Base-by-base conservation (phyloP, 768 basidiomycete species). In the Multifurca ochricompacta region DNA sequence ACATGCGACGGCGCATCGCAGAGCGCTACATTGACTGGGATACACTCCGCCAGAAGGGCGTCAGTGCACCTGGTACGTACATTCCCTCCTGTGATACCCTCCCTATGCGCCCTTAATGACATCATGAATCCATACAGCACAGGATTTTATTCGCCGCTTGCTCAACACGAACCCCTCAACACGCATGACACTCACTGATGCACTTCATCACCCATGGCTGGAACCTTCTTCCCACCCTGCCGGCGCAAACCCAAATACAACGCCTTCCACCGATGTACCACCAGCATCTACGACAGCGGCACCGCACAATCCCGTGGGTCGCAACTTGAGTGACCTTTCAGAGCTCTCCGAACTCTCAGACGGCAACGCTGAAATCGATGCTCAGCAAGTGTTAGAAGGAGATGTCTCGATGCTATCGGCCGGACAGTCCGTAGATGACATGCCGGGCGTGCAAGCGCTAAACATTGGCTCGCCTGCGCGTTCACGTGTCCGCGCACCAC, bases 121-220 rank as follows among this genome's bases (percentile, higher is more conserved):
- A 47, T 35, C 30, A 35, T n/a, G 25, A 21, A 19, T 61, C 25
- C 13, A 51, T 49, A 9, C 60, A 86, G 91, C 74, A 2, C 67
- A 75, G 48, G 73, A 82, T 57, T 95, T 97, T 65, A 76, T 95
- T 47, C 66, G 67, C 2, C 61, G 68, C 2, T 77, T 97, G 9
- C 77, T 97, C 14, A 75, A 80, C 47, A 71, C 73, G 34, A 74
- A 88, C 51, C 90, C 92, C 0, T 59, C 58, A 0, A 57, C 65
- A 13, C 82, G 94, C n/a, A 79, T 95, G 77, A 80, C 83, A 6
- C 75, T 93, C 55, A 70, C 74, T 3, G 73, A 78, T 0, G 85
- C 92, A 0, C 75, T 87, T 9, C 25, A 68, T 0, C 92, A 97
- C 62, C 79, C 81, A 1, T 98, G 95, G 95, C 75, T 97, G 14